These are phyloP conservation scores for Lactarius tabidus DNA, from an alignment of 768 basidiomycete genomes.

Conservation along the genomic window DNA sequence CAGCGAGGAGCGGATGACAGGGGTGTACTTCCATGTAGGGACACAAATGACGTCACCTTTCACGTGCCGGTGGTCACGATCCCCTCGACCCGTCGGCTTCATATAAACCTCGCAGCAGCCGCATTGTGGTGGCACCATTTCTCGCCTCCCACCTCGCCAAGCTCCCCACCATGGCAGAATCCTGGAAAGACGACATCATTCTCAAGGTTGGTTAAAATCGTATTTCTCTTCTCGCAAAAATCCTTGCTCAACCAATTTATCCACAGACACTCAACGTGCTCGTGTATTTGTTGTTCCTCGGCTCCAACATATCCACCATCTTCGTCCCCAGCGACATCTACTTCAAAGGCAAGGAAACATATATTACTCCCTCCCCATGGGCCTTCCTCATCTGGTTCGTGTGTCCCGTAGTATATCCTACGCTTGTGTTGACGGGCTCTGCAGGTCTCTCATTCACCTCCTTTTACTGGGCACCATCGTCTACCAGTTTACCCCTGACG, in stretches of 20 bases:
- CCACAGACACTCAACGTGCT: conserved; percentile 66
- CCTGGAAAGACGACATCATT: conserved; percentile 76
- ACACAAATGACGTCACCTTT: conserved; percentile 2
- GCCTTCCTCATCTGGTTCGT: conserved; percentile 85
- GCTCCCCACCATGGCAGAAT: conserved; percentile 23
- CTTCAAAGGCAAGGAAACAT: conserved; percentile 76
- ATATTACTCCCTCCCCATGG: conserved; percentile 92
- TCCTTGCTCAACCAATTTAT: background rate
- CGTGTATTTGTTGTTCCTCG: conserved; percentile 83
- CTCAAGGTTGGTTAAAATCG: conserved; percentile 55
- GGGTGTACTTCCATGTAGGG: background rate
- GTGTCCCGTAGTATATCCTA: background rate
- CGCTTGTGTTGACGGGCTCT: conserved; percentile 17
- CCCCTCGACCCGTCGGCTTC: background rate
- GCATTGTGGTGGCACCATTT: background rate
- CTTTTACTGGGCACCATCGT: conserved; percentile 87
- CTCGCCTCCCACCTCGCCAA: background rate
- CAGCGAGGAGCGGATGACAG: background rate
- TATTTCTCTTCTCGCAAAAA: background rate
- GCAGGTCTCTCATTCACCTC: conserved; percentile 82
- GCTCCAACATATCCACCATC: conserved; percentile 84
- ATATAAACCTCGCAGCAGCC: conserved; percentile 2
- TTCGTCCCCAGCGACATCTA: conserved; percentile 71
- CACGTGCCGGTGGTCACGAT: conserved; percentile 8
- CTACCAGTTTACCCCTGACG: conserved; percentile 79